These are phyloP conservation scores for Mycocentrospora acerina DNA, from an alignment of 2,329 filamentous ascomycete genomes.

Conservation along the genomic window DNA sequence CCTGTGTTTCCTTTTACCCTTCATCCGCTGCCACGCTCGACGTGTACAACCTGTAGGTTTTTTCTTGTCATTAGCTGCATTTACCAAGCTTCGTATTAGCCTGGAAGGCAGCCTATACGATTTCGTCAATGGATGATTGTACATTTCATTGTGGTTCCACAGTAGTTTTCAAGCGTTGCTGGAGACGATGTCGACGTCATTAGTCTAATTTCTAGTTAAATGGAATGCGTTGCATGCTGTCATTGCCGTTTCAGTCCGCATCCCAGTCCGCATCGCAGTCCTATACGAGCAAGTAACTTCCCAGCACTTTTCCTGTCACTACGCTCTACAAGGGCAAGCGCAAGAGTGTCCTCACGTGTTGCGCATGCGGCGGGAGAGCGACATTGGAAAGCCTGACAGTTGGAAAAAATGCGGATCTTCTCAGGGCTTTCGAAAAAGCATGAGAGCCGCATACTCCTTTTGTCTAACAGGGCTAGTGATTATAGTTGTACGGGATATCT, in stretches of 20 bases:
- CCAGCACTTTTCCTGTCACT: conserved; percentile 8
- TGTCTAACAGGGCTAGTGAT: conserved; percentile 3
- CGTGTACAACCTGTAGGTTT: conserved; percentile 18
- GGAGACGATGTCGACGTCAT: conserved; percentile 7
- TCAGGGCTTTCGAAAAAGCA: conserved; percentile 18
- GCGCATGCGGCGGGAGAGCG: conserved; percentile 34
- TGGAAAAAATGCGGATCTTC: conserved; percentile 22
- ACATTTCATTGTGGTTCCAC: conserved; percentile 14
- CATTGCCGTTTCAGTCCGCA: conserved; percentile 8
- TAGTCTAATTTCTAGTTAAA: conserved; percentile 10
- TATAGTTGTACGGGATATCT: conserved; percentile 10
- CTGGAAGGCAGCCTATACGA: conserved; percentile 11
- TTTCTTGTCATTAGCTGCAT: conserved; percentile 6
- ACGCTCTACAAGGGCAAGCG: conserved; percentile 13
- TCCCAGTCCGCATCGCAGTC: too few species aligned
- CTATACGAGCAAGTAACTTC: conserved; percentile 10
- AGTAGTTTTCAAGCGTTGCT: conserved; percentile 1
- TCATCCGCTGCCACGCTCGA: conserved; percentile 13
- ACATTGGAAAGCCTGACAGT: conserved; percentile 12
- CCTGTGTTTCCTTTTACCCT: conserved; percentile 31
- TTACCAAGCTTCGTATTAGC: conserved; percentile 1
- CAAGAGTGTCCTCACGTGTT: conserved; percentile 16
- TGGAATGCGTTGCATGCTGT: conserved; percentile 11
- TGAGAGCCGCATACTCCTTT: conserved; percentile 9
- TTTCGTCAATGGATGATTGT: conserved; percentile 11